Evolutionary conservation across 2,329 filamentous ascomycete genomes (phyloP), one percentile per base, ranked within the genome.

Genomic region (Chaetomiaceae sp.): DNA sequence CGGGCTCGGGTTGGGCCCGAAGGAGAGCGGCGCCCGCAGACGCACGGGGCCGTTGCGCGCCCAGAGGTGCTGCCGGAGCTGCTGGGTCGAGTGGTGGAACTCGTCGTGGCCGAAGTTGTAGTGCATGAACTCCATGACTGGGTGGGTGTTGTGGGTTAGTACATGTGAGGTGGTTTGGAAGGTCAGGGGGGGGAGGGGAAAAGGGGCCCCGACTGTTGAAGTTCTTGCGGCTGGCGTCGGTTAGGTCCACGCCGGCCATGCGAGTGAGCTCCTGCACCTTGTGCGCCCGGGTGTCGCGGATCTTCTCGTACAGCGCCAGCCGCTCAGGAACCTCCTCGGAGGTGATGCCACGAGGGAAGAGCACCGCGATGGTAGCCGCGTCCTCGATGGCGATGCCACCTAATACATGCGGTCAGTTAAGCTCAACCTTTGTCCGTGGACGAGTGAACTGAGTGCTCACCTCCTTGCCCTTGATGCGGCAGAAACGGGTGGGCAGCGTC

Each of bases 81-180:
- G 56, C 32, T 76, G 69, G 0, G 63, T 66, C 0, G 78, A 73
- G 53, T 75, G 62, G 56, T 82, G 70, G 57, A 68, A 75, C 54
- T 81, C 79, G 49, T 83, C 78, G 55, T 79, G 74, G 6, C 74
- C 73, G 51, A 77, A 79, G 54, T 75, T 79, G 58, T 76, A 75
- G 26, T 64, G 60, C 0, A 64, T 69, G 53, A 68, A 75, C 19
- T 62, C 61, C 53, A 63, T 57, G 6, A 47, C 47, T 49, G 26
- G 8, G 27, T 8, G 14, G 27, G 9, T 11, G 14, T 30, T 30
- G 14, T 6, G 5, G 9, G 14, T 4, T 6, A 12, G 10, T 30
- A 11, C 15, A 12, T n/a, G 19, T 22, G 7, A 15, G 19, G 3
- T 22, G 20, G n/a, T 17, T 35, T n/a, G 6, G 19, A 20, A 20